Evolutionary conservation across 108 stramenopile genomes (phyloP), one percentile per base, ranked within the genome.

Genomic region (Cyclotella atomus): DNA sequence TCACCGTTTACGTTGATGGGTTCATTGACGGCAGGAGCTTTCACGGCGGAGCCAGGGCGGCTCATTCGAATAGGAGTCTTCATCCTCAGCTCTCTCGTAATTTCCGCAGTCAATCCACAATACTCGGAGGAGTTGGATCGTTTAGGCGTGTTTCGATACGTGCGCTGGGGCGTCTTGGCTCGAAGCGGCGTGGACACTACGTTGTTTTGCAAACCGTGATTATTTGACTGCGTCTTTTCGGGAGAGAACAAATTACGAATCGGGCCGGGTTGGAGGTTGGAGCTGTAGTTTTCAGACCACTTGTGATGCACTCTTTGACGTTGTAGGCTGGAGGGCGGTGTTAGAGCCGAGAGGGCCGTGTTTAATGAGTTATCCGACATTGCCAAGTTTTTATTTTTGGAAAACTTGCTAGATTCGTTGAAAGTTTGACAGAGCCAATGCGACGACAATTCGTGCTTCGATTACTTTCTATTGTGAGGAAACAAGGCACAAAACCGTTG

Each of bases 21-120:
- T n/a, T 49, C 16, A n/a, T 49, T 49, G 47, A n/a, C n/a, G 4
- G 47, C 10, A 12, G 9, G 9, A n/a, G 16, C n/a, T 4, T 4
- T 49, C 16, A 49, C 47, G 9, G 47, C 9, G n/a, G n/a, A n/a
- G n/a, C n/a, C n/a, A 10, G 16, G 9, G n/a, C 4, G 47, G n/a
- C 16, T n/a, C 47, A 17, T 49, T n/a, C n/a, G 9, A 49, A 49
- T 17, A 49, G 9, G 6, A 41, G 4, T 49, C 9, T 19, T 49
- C 64, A 19, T 12, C 0, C 57, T 35, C 55, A 61, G 53, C 61
- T 71, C 77, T 1, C 64, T 15, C 8, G 53, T 53, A 23, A 79
- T 79, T 21, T 71, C 65, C 25, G 70, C 69, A 14, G 77, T 70
- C 2, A 79, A 55, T 38, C 77, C 77, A 24, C 77, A 76, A 61